phyloP scores from a whole-genome alignment of 2,329 filamentous ascomycete genomes.

The Mycosphaerelloides madeirae region DNA sequence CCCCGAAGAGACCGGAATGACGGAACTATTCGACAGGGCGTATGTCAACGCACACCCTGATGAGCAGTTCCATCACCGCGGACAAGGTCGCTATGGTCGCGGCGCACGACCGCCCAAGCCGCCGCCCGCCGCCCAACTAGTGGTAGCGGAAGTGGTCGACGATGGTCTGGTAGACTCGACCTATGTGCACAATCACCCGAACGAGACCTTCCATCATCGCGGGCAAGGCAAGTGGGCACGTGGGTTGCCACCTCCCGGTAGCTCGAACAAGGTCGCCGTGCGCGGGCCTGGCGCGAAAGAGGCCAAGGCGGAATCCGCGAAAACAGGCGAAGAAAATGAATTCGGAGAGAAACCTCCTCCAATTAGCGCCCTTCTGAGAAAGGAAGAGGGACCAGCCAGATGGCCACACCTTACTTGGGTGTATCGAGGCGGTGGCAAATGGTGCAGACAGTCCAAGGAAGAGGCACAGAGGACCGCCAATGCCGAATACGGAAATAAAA shows the following conservation, averaged over 20 bases:
- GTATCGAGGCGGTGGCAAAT: constrained; percentile 33
- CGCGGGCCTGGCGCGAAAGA: constrained; percentile 22
- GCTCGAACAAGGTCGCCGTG: constrained; percentile 26
- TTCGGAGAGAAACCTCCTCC: constrained; percentile 16
- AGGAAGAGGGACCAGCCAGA: constrained; percentile 29
- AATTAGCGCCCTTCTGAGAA: constrained; percentile 23
- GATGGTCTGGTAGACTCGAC: constrained; percentile 19
- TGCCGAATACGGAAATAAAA: constrained; percentile 6
- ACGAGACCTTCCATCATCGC: constrained; percentile 27
- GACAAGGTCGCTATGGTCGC: constrained; percentile 26
- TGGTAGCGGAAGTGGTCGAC: not conserved
- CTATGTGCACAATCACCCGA: constrained; percentile 26
- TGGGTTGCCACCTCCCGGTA: constrained; percentile 23
- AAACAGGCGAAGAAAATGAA: constrained; percentile 16
- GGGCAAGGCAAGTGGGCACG: constrained; percentile 30
- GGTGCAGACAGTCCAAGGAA: constrained; percentile 26
- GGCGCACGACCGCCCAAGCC: constrained; percentile 14
- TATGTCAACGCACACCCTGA: constrained; percentile 23
- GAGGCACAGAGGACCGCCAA: constrained; percentile 13
- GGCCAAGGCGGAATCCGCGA: constrained; percentile 6
- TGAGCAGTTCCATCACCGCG: constrained; percentile 26
- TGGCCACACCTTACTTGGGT: constrained; percentile 28
- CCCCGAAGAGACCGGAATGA: constrained; percentile 5
- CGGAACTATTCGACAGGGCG: constrained; percentile 17
- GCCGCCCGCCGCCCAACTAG: not conserved